A percentile compares a stretch with the other conserved stretches of the same genome.
phyloP scores from a whole-genome alignment of 352 stramenopile species.

The Phytophthora constricta region DNA sequence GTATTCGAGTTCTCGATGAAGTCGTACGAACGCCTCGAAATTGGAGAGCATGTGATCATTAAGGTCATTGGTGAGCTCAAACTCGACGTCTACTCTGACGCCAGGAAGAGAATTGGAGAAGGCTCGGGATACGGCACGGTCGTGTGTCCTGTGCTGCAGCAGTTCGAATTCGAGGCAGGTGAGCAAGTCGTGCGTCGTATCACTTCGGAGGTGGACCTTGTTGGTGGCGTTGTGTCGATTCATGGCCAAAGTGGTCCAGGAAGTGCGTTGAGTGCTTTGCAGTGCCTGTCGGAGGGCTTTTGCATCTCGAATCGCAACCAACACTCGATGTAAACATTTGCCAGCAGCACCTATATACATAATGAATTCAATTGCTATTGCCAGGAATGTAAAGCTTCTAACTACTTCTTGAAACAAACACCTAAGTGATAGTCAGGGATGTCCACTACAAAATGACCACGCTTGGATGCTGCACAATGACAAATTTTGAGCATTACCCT shows the following conservation, averaged over 20 bases:
- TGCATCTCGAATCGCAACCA: constrained; percentile 21
- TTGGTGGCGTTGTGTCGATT: constrained; percentile 27
- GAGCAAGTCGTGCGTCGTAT: constrained; percentile 41
- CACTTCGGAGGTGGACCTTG: constrained; percentile 57
- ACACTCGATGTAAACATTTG: background rate
- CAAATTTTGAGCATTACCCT: no score
- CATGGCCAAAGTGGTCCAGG: constrained; percentile 21
- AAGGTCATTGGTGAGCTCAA: constrained; percentile 33
- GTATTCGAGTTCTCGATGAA: constrained; percentile 44
- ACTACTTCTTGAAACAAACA: no score
- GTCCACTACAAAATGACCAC: no score
- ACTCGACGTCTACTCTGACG: constrained; percentile 24
- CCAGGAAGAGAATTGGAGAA: background rate
- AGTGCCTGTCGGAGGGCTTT: constrained; percentile 23
- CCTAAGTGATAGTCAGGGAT: no score
- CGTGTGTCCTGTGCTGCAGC: constrained; percentile 49
- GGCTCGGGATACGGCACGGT: constrained; percentile 20
- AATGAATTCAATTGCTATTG: background rate
- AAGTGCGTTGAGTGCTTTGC: constrained; percentile 28
- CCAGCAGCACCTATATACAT: background rate
- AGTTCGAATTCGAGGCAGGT: constrained; percentile 48
- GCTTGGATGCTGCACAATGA: no score
- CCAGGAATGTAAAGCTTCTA: no score
- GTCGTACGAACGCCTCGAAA: constrained; percentile 39
- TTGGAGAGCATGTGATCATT: constrained; percentile 43